These are phyloP conservation scores for Musa troglodytarum DNA, from an alignment of 176 grass and related monocot species.

Conservation along the genomic window DNA sequence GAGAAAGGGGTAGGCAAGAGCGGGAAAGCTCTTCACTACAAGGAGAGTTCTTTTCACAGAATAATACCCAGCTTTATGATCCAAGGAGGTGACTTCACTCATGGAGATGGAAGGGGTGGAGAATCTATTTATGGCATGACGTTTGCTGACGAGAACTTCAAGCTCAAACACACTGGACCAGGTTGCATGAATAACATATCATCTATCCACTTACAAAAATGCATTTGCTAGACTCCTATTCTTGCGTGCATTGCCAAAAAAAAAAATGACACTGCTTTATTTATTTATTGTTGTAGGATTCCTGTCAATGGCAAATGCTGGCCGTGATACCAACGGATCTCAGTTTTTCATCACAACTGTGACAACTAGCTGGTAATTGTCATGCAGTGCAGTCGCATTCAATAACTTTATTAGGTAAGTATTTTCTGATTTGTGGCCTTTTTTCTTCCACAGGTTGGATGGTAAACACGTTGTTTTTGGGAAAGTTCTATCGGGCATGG, in stretches of 20 bases:
- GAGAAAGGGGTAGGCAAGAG: conserved; percentile 80
- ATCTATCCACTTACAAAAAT: not conserved
- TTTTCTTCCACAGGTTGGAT: conserved; percentile 49
- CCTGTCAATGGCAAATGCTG: conserved; percentile 88
- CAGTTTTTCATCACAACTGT: conserved; percentile 99
- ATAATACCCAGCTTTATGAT: conserved; percentile 95
- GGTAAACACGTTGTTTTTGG: conserved; percentile 96
- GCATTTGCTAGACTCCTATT: not conserved
- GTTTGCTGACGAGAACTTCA: conserved; percentile 92
- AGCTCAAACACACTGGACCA: conserved; percentile 96
- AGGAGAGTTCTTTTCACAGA: conserved; percentile 85
- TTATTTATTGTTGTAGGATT: conserved; percentile 29
- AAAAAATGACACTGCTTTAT: not conserved
- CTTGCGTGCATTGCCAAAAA: not conserved
- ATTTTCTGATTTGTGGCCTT: conserved; percentile 1
- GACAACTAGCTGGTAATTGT: conserved; percentile 78
- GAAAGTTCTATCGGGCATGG: conserved; percentile 84
- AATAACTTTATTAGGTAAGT: not conserved
- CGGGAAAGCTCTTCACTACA: conserved; percentile 85
- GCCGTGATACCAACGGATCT: conserved; percentile 77
- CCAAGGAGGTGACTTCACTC: conserved; percentile 97
- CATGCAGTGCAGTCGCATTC: not conserved
- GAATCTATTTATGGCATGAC: conserved; percentile 85
- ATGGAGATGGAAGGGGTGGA: conserved; percentile 82
- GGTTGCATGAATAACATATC: conserved; percentile 20